These are phyloP conservation scores for Podila epigama DNA, from an alignment of 192 early-diverging fungal species.

Conservation along the genomic window DNA sequence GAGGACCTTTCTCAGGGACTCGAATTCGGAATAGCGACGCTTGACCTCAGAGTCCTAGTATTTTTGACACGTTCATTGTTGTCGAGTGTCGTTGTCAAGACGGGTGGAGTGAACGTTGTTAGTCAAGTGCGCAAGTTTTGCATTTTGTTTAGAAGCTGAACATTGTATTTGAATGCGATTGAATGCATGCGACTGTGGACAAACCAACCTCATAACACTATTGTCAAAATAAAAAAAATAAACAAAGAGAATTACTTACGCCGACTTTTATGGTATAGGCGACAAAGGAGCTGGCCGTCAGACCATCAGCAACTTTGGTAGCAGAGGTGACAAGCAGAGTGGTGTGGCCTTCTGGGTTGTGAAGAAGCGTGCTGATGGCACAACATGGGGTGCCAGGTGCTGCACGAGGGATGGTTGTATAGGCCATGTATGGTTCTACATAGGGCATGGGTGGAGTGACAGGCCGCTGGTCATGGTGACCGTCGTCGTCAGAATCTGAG, in stretches of 20 bases:
- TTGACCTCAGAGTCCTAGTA: constrained; percentile 76
- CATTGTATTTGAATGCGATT: neutral
- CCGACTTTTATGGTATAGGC: constrained; percentile 61
- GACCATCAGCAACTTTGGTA: constrained; percentile 57
- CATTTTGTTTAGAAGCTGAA: neutral
- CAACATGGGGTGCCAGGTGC: constrained; percentile 48
- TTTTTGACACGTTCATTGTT: no score
- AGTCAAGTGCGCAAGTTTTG: neutral
- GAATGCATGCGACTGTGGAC: neutral
- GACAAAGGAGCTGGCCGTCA: constrained; percentile 56
- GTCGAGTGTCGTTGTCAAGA: neutral
- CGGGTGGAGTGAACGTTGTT: neutral
- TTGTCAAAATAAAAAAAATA: neutral
- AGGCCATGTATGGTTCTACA: constrained; percentile 35
- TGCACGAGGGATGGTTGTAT: constrained; percentile 41
- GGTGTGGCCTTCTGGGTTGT: constrained; percentile 30
- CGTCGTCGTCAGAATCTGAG: constrained; percentile 24
- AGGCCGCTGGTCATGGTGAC: constrained; percentile 1
- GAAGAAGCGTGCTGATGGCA: constrained; percentile 43
- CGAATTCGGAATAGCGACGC: constrained; percentile 97
- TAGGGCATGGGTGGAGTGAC: neutral
- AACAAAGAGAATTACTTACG: constrained; percentile 39
- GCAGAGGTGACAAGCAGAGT: constrained; percentile 57
- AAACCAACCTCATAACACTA: neutral
- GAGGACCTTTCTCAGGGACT: constrained; percentile 83